Evolutionary conservation across 2,329 filamentous ascomycete species (phyloP).

Genomic region (Colletotrichum spaethianum): DNA sequence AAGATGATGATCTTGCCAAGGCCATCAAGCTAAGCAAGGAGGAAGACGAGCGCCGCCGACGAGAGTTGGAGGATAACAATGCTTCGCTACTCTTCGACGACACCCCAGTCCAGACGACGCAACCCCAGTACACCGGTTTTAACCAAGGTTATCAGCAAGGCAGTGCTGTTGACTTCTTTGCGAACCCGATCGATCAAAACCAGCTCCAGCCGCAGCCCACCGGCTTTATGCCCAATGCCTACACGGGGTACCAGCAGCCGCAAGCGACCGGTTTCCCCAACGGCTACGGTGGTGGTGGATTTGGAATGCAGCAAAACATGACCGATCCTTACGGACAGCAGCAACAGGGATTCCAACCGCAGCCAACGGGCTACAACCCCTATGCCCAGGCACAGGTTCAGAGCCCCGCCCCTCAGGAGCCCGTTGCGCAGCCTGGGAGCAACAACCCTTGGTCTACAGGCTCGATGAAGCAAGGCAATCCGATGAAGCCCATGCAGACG

Average conservation of each 20-base stretch:
- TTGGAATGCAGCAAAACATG: conserved; percentile 75
- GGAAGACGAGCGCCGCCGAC: conserved; percentile 90
- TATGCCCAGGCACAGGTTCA: conserved; percentile 61
- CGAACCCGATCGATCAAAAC: conserved; percentile 88
- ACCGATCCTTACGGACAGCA: conserved; percentile 79
- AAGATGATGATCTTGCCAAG: conserved; percentile 93
- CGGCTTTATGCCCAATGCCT: conserved; percentile 74
- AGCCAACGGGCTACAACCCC: conserved; percentile 69
- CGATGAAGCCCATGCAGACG: conserved; percentile 86
- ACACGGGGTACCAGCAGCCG: conserved; percentile 61
- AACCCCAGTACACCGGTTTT: conserved; percentile 87
- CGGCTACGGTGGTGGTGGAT: conserved; percentile 76
- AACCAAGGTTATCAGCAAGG: conserved; percentile 99
- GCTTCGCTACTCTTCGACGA: conserved; percentile 92
- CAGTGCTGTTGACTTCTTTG: conserved; percentile 95
- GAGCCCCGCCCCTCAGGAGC: conserved; percentile 66
- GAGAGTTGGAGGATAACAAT: conserved; percentile 89
- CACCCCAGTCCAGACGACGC: conserved; percentile 63
- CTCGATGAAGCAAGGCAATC: conserved; percentile 68
- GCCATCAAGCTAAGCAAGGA: conserved; percentile 95
- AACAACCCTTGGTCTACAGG: conserved; percentile 93
- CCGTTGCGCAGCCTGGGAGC: conserved; percentile 80
- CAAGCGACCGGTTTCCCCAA: conserved; percentile 70
- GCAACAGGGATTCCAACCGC: conserved; percentile 62
- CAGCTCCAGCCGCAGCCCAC: conserved; percentile 85